Conservation (phyloP, 1,284 basidiomycete species). For the Ustilago trichophora region DNA sequence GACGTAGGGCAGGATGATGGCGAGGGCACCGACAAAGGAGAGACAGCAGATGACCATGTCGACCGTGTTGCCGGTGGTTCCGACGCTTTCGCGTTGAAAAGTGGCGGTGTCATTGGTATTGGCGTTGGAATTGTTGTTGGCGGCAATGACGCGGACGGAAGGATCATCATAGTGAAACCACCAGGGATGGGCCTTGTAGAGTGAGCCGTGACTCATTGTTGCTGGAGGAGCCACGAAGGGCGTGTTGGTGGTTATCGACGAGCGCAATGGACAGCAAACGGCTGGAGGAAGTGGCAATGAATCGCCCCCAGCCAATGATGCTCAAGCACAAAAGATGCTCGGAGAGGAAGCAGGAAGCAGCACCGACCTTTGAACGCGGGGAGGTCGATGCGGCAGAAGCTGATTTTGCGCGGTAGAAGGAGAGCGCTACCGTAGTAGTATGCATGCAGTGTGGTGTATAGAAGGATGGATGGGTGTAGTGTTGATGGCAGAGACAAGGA, state of each 20-base stretch:
- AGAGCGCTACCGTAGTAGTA: not conserved
- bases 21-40: constrained; percentile 48
- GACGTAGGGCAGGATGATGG: constrained; percentile 58
- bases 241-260: too few relatives aligned
- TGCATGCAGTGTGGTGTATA: not conserved
- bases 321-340: too few relatives aligned
- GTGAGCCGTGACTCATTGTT: not conserved
- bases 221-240: too few relatives aligned
- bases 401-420: not conserved
- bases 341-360: too few relatives aligned
- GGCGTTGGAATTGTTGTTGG: constrained; percentile 20
- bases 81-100: constrained; percentile 41
- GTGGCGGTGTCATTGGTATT: constrained; percentile 21
- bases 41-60: constrained; percentile 56
- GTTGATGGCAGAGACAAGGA: not conserved
- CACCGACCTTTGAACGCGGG: not conserved
- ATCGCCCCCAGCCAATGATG: too few relatives aligned
- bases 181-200: constrained; percentile 2
- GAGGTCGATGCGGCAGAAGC: not conserved
- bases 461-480: not conserved
- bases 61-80: constrained; percentile 47
- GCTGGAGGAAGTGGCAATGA: too few relatives aligned
- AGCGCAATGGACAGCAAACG: too few relatives aligned
- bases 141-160: constrained; percentile 19
- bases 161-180: constrained; percentile 16